Percentiles rank a stretch among this genome's conserved stretches.
These are phyloP conservation scores for Pythium sukuiense DNA, from an alignment of 352 stramenopile species.

Conservation along the genomic window DNA sequence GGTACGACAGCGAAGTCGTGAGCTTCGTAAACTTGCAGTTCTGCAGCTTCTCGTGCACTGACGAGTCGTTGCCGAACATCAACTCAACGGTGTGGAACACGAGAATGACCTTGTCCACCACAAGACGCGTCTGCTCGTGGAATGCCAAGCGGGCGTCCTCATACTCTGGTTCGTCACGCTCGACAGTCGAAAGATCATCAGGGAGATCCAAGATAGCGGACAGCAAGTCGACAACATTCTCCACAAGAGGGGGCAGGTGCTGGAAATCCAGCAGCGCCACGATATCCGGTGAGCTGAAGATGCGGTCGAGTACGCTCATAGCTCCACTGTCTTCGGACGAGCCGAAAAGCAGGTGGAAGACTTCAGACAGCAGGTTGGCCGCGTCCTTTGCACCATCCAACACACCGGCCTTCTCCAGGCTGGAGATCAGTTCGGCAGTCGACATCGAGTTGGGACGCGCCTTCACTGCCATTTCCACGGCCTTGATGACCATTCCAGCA, in stretches of 20 bases:
- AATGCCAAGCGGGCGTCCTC: constrained; percentile 62
- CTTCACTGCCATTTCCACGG: constrained; percentile 59
- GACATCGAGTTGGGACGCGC: constrained; percentile 49
- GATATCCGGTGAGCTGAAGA: constrained; percentile 60
- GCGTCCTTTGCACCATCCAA: constrained; percentile 63
- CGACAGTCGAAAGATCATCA: constrained; percentile 62
- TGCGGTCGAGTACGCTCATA: constrained; percentile 60
- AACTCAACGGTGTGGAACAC: constrained; percentile 50
- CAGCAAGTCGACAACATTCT: constrained; percentile 75
- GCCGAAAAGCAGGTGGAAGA: constrained; percentile 72
- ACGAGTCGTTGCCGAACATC: constrained; percentile 52
- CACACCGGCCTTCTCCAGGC: constrained; percentile 59
- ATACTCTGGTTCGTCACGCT: constrained; percentile 32
- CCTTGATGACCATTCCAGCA: constrained; percentile 68
- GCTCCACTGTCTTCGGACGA: constrained; percentile 47
- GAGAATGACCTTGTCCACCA: constrained; percentile 52
- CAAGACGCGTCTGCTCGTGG: constrained; percentile 64
- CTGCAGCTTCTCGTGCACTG: constrained; percentile 49
- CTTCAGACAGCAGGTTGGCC: constrained; percentile 54
- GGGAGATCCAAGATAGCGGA: constrained; percentile 79
- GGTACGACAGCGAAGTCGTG: constrained; percentile 56
- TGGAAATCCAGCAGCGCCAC: constrained; percentile 59
- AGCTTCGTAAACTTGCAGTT: constrained; percentile 61
- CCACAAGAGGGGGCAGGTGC: constrained; percentile 52
- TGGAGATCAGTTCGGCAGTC: constrained; percentile 50